Evolutionary conservation across 257 asterid genomes (phyloP).

Genomic region (Plantago ovata): DNA sequence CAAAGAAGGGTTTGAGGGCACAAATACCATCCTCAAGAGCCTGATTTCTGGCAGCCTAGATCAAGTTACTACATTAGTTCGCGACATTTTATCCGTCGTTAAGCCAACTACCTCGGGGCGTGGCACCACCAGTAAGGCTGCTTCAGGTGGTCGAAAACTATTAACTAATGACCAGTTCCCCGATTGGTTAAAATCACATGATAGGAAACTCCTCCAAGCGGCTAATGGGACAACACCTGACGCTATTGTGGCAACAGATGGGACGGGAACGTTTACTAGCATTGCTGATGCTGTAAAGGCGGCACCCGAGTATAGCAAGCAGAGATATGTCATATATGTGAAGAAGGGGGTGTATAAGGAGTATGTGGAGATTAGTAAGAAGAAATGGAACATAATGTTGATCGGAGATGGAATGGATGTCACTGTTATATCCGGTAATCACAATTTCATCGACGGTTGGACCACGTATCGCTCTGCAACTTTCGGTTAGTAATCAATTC

Average conservation of each 20-base stretch:
- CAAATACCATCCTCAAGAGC: constrained; percentile 39
- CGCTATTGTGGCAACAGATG: constrained; percentile 57
- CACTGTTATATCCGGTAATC: constrained; percentile 58
- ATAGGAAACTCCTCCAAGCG: constrained; percentile 39
- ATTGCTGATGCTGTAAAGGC: constrained; percentile 40
- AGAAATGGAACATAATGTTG: constrained; percentile 62
- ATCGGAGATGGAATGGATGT: constrained; percentile 62
- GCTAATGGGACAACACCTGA: constrained; percentile 25
- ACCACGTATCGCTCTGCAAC: constrained; percentile 68
- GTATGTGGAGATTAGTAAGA: constrained; percentile 51
- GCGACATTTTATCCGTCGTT: constrained; percentile 48
- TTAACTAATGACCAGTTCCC: constrained; percentile 30
- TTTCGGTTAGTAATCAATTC: constrained; percentile 43
- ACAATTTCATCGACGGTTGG: constrained; percentile 53
- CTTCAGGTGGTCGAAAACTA: constrained; percentile 38
- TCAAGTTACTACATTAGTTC: constrained; percentile 42
- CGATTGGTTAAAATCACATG: constrained; percentile 36
- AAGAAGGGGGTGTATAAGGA: constrained; percentile 59
- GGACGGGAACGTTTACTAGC: constrained; percentile 44
- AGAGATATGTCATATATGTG: constrained; percentile 41
- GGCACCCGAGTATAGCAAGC: constrained; percentile 39
- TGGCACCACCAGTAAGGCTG: constrained; percentile 7
- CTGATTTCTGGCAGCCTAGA: constrained; percentile 48
- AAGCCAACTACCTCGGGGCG: constrained; percentile 22
- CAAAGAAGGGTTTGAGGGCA: constrained; percentile 56